A percentile compares a stretch with the other conserved stretches of the same genome.
Conservation (phyloP, 306 rosid genomes). For the Prunus mira region DNA sequence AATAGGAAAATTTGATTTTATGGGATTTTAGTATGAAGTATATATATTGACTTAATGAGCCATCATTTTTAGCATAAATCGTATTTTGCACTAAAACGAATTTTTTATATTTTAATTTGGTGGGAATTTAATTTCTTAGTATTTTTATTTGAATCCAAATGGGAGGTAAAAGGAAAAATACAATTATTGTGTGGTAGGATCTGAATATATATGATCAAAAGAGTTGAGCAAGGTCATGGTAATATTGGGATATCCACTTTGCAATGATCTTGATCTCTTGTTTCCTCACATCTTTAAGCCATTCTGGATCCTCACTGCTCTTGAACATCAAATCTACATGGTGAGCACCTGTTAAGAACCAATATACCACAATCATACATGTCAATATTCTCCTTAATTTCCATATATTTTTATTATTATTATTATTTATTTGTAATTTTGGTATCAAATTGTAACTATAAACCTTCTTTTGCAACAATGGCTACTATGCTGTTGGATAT, state of each 20-base stretch:
- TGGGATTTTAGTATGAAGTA: no score
- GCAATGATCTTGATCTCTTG: conserved; percentile 53
- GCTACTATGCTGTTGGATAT: conserved; percentile 60
- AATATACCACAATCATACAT: neutral
- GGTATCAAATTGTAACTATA: neutral
- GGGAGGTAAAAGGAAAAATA: no score
- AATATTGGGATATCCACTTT: conserved; percentile 59
- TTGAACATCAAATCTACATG: conserved; percentile 82
- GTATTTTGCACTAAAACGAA: no score
- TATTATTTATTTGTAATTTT: neutral
- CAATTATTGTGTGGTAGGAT: no score
- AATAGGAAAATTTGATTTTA: no score
- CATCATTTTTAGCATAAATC: no score
- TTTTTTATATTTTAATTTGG: no score
- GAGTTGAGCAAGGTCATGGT: conserved; percentile 41
- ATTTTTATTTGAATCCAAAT: no score
- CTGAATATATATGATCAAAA: conserved; percentile 4
- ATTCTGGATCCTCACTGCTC: conserved; percentile 59
- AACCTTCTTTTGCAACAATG: conserved; percentile 77
- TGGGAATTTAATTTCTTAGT: no score
- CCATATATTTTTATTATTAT: neutral
- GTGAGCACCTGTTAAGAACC: conserved; percentile 64
- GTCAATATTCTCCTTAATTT: neutral
- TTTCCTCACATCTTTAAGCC: conserved; percentile 70
- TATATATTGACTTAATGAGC: no score